Evolutionary conservation across 2,329 filamentous ascomycete genomes (phyloP), one percentile per base, ranked within the genome.

Genomic region (Aspergillus ibericus): DNA sequence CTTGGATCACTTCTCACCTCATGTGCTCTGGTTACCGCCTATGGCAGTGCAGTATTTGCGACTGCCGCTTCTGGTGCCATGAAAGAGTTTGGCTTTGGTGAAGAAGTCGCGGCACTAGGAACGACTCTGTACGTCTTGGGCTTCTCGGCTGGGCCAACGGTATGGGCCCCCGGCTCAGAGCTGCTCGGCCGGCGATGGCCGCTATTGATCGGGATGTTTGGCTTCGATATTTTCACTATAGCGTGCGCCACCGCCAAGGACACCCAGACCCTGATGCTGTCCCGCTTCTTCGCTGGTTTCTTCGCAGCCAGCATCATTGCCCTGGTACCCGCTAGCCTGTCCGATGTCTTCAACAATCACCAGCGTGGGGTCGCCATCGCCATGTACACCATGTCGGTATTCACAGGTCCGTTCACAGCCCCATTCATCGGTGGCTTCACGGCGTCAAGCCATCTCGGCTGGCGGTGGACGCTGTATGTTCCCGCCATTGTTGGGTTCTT

Each of bases 11-110:
- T 66, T 3, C 47, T 67, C 15, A 63, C 56, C 6, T 69, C 57
- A 32, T 60, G 59, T 52, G 65, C 64, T 2, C 69, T 83, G 13
- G 69, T 75, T 2, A 73, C 78, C 1, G 78, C 81, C 0, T 83
- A 83, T 56, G 77, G 75, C 0, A 73, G 70, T 5, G 86, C 83
- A 71, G 85, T 90, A 67, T 91, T 90, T 76, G 89, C 87, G 1
- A 78, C 85, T 25, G 86, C 87, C 4, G 88, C 86, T 1, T 60
- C 63, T 5, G 67, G 77, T 13, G 80, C 90, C 5, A 82, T 83
- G 20, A 50, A 56, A 5, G 72, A 81, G 22, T 82, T 82, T 61
- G 61, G 76, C 5, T 76, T 81, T 10, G 70, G 75, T 7, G 64
- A 58, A 2, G 73, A 80, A 59, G 74, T 80, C 1, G 67, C 75